Evolutionary conservation across 179 eudicot genomes (phyloP).

Genomic region (Heliamphora pulchella): DNA sequence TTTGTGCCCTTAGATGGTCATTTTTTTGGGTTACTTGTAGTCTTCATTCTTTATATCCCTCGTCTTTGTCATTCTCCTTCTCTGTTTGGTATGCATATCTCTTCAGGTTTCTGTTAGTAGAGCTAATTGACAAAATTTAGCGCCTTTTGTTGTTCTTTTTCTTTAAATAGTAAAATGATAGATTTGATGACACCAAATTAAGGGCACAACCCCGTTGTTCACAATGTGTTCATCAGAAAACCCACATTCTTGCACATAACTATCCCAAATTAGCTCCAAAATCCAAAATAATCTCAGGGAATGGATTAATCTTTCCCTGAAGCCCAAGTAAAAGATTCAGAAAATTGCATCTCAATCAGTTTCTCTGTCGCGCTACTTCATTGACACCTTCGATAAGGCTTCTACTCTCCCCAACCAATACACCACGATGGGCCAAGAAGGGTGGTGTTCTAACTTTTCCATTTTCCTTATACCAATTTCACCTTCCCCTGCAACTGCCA

Average conservation of each 20-base stretch:
- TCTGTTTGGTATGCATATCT: background rate
- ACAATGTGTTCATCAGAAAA: background rate
- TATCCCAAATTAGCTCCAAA: constrained; percentile 6
- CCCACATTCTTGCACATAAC: constrained; percentile 3
- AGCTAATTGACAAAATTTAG: background rate
- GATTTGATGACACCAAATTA: background rate
- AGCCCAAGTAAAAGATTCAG: background rate
- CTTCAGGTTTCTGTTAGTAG: background rate
- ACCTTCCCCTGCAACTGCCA: background rate
- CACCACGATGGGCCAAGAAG: background rate
- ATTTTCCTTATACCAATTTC: background rate
- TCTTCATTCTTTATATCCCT: background rate
- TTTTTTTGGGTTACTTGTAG: background rate
- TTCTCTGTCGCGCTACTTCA: background rate
- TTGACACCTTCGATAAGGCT: background rate
- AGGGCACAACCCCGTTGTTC: background rate
- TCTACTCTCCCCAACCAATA: background rate
- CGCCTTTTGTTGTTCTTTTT: background rate
- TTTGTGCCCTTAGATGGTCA: background rate
- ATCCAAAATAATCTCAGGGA: background rate
- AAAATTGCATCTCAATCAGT: background rate
- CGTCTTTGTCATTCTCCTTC: background rate
- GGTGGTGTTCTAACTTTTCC: background rate
- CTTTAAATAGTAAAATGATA: background rate
- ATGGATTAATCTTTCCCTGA: background rate